These are phyloP conservation scores for Xylariales sp. DNA, from an alignment of 2,329 filamentous ascomycete genomes.

Conservation along the genomic window DNA sequence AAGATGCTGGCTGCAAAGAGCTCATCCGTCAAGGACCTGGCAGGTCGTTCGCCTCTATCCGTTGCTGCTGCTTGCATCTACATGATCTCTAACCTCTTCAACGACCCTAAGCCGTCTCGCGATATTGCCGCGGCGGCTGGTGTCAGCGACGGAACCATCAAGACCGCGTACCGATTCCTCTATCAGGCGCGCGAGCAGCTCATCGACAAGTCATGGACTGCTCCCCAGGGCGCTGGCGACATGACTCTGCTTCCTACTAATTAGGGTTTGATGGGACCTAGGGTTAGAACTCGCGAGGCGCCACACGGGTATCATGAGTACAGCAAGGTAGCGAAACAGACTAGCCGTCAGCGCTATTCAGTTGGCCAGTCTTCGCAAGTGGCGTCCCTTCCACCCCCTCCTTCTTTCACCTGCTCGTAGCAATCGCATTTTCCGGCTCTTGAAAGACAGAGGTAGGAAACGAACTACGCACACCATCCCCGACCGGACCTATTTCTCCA, in stretches of 20 bases:
- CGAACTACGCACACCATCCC: background rate
- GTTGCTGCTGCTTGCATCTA: constrained; percentile 95
- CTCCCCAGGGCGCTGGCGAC: constrained; percentile 60
- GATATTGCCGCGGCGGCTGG: constrained; percentile 80
- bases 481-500: constrained; percentile 5
- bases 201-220: constrained; percentile 70
- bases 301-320: background rate
- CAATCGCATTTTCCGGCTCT: constrained; percentile 3
- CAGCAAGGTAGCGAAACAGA: background rate
- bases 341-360: constrained; percentile 10
- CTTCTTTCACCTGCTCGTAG: background rate
- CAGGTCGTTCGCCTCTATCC: constrained; percentile 88
- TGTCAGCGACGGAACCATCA: constrained; percentile 95
- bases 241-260: constrained; percentile 64
- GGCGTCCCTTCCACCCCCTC: background rate
- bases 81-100: constrained; percentile 86
- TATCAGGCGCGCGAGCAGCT: constrained; percentile 70
- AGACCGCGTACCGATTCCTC: constrained; percentile 88
- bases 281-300: background rate
- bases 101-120: constrained; percentile 72
- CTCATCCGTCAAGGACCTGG: constrained; percentile 71
- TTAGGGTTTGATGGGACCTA: constrained; percentile 27
- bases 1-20: constrained; percentile 75
- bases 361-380: background rate
- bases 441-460: constrained; percentile 9